These are phyloP conservation scores for Aspergillus egyptiacus DNA, from an alignment of 495 filamentous ascomycete species.

Conservation along the genomic window DNA sequence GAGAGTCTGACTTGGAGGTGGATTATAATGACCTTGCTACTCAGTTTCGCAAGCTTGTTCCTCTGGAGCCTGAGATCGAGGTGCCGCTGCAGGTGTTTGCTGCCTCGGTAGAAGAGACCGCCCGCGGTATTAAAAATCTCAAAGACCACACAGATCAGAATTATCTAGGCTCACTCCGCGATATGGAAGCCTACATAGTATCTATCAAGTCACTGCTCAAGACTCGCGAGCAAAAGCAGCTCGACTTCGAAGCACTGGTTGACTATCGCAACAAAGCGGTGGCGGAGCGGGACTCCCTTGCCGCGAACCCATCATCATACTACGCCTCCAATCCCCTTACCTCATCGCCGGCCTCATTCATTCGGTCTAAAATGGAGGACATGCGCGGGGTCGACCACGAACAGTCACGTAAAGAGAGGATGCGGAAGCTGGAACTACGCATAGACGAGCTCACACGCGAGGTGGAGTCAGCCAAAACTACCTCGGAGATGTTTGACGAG, in stretches of 20 bases:
- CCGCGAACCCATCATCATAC: slow-evolving; percentile 52
- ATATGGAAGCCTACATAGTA: slow-evolving; percentile 88
- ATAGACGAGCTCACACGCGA: slow-evolving; percentile 86
- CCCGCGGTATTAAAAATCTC: slow-evolving; percentile 62
- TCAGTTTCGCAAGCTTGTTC: slow-evolving; percentile 88
- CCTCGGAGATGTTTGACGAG: slow-evolving; percentile 84
- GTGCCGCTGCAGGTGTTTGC: slow-evolving; percentile 76
- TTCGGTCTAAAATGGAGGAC: slow-evolving; percentile 92
- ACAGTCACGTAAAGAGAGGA: slow-evolving; percentile 74
- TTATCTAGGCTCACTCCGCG: slow-evolving; percentile 82
- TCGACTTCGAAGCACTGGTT: slow-evolving; percentile 92
- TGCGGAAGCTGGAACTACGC: slow-evolving; percentile 82
- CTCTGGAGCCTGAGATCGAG: slow-evolving; percentile 83
- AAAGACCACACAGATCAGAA: slow-evolving; percentile 94
- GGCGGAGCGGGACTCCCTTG: slow-evolving; percentile 80
- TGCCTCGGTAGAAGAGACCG: slow-evolving; percentile 75
- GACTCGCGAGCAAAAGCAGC: slow-evolving; percentile 92
- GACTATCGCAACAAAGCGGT: slow-evolving; percentile 91
- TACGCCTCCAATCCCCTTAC: slow-evolving; percentile 55
- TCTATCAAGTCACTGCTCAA: slow-evolving; percentile 83
- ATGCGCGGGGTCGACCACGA: slow-evolving; percentile 96
- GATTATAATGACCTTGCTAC: slow-evolving; percentile 86
- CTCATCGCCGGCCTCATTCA: slow-evolving; percentile 72
- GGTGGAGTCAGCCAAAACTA: slow-evolving; percentile 77
- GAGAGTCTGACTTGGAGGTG: slow-evolving; percentile 80